Conservation (phyloP, 129 eudicot genomes). For the Escallonia herrerae region DNA sequence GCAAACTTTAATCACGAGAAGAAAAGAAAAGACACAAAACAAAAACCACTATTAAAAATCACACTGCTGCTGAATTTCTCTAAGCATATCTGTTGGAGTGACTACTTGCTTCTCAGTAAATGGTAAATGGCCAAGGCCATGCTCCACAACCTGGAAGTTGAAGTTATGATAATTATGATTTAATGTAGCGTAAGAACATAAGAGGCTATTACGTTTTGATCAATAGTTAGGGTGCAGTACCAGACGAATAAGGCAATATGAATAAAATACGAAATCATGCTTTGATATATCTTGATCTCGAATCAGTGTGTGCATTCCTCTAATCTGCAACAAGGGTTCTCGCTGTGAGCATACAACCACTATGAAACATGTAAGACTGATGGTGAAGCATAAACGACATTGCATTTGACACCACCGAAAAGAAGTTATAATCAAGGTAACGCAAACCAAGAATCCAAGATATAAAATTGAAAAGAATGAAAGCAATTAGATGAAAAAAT, state of each 20-base stretch:
- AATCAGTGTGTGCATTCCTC: slow-evolving; percentile 99
- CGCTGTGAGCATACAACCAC: slow-evolving; percentile 3
- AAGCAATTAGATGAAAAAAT: too few species aligned
- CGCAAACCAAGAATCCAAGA: too few species aligned
- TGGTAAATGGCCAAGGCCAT: slow-evolving; percentile 98
- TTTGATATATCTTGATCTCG: slow-evolving; percentile 88
- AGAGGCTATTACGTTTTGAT: background rate
- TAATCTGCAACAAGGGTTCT: slow-evolving; percentile 51
- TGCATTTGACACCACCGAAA: too few species aligned
- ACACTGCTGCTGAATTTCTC: too few species aligned
- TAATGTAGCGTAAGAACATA: background rate
- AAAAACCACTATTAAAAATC: too few species aligned
- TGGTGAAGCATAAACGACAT: too few species aligned
- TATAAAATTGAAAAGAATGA: too few species aligned
- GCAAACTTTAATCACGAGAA: too few species aligned
- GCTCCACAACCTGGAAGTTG: slow-evolving; percentile 85
- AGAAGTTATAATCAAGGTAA: too few species aligned
- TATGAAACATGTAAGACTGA: background rate
- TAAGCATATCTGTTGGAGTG: slow-evolving; percentile 80
- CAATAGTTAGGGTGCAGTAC: slow-evolving; percentile 41
- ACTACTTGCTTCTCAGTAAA: slow-evolving; percentile 90
- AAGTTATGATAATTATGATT: slow-evolving; percentile 7
- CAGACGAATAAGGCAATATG: slow-evolving; percentile 92
- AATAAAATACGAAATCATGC: slow-evolving; percentile 95
- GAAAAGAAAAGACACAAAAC: too few species aligned